Base-by-base conservation (phyloP, 2,329 filamentous ascomycete species). In the Huntiella decipiens region DNA sequence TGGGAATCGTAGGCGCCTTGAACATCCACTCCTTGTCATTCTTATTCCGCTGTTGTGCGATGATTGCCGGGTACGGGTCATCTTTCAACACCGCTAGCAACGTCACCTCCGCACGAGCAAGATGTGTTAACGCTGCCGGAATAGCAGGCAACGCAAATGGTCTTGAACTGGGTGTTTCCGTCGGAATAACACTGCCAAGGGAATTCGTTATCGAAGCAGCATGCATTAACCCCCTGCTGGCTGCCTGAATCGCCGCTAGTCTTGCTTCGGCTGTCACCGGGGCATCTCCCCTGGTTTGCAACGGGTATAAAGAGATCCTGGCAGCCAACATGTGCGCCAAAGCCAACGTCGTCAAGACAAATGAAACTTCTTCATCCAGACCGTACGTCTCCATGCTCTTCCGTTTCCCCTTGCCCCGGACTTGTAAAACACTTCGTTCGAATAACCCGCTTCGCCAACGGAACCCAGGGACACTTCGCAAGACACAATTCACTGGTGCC, bases 21-120 rank as follows among this genome's bases (percentile, higher is more conserved):
- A 91, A 92, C 86, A 96, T 96, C 88, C 88, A 98, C 53, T 96
- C 88, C 51, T 74, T 85, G 59, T 87, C 85, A 53, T 79, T 77
- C 45, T 79, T 74, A 57, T 93, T 92, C 41, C 87, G 73, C 47
- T 79, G 75, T 55, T 93, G 83, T 1, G 85, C 77, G 2, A 93
- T 79, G 5, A 79, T 73, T 1, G 81, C 77, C 1, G 88, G 81
- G 56, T 95, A 96, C 0, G 88, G 86, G 56, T 98, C 91, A 57
- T 96, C 88, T 55, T 96, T 96, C 43, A 93, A 61, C 1, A 96
- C 85, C 0, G 85, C 85, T 1, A 95, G 72, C 1, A 96, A 70
- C 0, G 87, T 95, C 0, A 87, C 87, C 61, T 95, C 88, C 2
- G 87, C 85, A 31, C 91, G 68, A 0, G 84, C 77, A 3, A 95